Evolutionary conservation across 1,284 basidiomycete species (phyloP), one percentile per base, ranked within the genome.

Genomic region (Cutaneotrichosporon cutaneum): DNA sequence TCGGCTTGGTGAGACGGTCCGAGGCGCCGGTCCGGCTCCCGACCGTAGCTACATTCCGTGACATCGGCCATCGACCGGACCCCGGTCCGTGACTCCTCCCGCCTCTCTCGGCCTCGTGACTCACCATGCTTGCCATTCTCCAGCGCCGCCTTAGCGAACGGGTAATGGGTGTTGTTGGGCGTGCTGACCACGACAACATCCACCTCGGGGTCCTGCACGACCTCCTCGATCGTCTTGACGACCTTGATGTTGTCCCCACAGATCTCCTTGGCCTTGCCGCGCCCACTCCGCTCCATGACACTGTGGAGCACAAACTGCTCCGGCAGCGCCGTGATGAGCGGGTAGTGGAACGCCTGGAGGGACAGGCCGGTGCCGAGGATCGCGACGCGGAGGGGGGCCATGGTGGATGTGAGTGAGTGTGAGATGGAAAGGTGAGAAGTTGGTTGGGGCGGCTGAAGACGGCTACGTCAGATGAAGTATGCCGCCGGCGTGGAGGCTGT

Each of bases 81-180:
- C 30, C 30, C 30, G 30, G 30, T 30, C 30, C 30, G 30, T n/a
- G n/a, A n/a, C 30, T 30, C 30, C 30, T n/a, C n/a, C n/a, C n/a
- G n/a, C n/a, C n/a, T n/a, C n/a, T n/a, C 9, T 8, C 39, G 61
- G n/a, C 51, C 3, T 9, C n/a, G 18, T 3, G 9, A 55, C 54
- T 35, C 66, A 88, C 88, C 88, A 72, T 92, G 89, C 76, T 92
- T 92, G 32, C 88, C 89, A 0, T 88, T 86, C 66, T 87, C 80
- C 39, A 91, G 78, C 7, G 83, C 83, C 5, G 70, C 70, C 70
- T 82, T 82, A 14, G 79, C 72, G 57, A 75, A 87, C 7, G 82
- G 76, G 73, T 87, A 90, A 77, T 94, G 92, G 0, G 90, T 92
- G 53, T 87, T 82, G 72, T 88, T 93, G 1, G 90, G 90, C 0